Evolutionary conservation across 805 yeast species (phyloP), one percentile per base, ranked within the genome.

Genomic region (Barnettozyma botsteinii): DNA sequence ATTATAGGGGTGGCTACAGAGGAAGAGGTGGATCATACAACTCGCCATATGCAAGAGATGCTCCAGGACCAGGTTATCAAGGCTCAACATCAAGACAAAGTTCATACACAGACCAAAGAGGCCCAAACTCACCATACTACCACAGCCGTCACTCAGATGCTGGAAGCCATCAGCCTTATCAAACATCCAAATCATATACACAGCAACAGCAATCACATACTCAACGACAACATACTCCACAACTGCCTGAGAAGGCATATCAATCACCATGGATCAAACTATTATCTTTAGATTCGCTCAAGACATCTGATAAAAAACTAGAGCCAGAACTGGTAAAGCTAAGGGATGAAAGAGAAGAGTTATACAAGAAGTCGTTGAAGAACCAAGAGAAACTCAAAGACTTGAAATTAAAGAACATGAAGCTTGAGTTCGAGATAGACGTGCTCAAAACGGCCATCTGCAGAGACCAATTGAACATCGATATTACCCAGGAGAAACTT

Each of bases 401-500:
- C 4, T 43, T 49, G 19, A 48, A 55, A 14, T 28, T 52, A 8
- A 48, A 45, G 33, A 36, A 48, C 12, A 34, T 53, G 9, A 47
- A 48, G 28, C 46, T 48, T 7, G 60, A 56, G 28, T 42, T 53
- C 20, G 66, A 61, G 27, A 45, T 54, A 20, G 57, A 52, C 4
- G 39, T 52, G 3, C 26, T 61, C 30, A 53, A 55, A 22, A 55
- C 55, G 1, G 59, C 55, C 28, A 50, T 52, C 11, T 56, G 51
- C 14, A 58, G 57, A 38, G 65, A 63, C 37, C 48, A 56, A 7
- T 33, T 64, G 30, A 63, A 60, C 35, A 63, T 61, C 2, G 57
- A 56, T 13, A 38, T 55, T 13, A 61, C 70, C 1, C 65, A 61
- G 38, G 69, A 64, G 24, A 61, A 59, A 27, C 43, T 62, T 35